Evolutionary conservation across 2,329 filamentous ascomycete genomes (phyloP).

Genomic region (Fusarium sarcochroum): DNA sequence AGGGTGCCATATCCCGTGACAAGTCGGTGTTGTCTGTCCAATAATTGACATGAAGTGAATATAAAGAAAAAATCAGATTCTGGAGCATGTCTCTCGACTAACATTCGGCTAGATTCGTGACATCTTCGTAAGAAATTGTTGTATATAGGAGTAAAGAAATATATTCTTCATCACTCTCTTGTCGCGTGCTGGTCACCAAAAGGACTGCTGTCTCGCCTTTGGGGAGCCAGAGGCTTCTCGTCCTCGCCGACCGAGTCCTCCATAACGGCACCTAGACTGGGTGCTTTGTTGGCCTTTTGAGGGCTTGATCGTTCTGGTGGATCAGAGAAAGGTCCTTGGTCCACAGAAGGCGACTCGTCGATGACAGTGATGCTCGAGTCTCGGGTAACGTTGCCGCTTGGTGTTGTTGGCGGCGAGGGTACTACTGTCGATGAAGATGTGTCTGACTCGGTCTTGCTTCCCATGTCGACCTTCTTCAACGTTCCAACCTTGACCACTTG

Average conservation of each 20-base stretch:
- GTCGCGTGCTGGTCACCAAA: conserved; percentile 73
- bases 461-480: conserved; percentile 62
- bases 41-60: conserved; percentile 47
- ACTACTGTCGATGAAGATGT: conserved; percentile 44
- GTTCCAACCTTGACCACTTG: conserved; percentile 73
- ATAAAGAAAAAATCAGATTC: conserved; percentile 36
- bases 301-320: conserved; percentile 58
- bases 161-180: conserved; percentile 56
- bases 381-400: conserved; percentile 46
- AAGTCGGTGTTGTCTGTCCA: conserved; percentile 42
- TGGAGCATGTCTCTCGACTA: conserved; percentile 23
- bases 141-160: conserved; percentile 27
- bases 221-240: conserved; percentile 48
- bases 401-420: conserved; percentile 41
- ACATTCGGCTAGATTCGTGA: conserved; percentile 41
- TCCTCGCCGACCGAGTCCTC: conserved; percentile 63
- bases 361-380: conserved; percentile 65
- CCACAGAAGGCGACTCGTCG: conserved; percentile 63
- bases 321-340: conserved; percentile 73
- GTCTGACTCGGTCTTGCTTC: conserved; percentile 55
- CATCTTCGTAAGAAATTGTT: conserved; percentile 32
- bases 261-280: conserved; percentile 68
- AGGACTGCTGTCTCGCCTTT: conserved; percentile 60
- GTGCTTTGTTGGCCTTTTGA: conserved; percentile 54
- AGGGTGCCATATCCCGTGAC: conserved; percentile 45